A percentile compares a stretch with the other conserved stretches of the same genome.
These are phyloP conservation scores for Knufia fluminis DNA, from an alignment of 2,329 filamentous ascomycete species.

Conservation along the genomic window DNA sequence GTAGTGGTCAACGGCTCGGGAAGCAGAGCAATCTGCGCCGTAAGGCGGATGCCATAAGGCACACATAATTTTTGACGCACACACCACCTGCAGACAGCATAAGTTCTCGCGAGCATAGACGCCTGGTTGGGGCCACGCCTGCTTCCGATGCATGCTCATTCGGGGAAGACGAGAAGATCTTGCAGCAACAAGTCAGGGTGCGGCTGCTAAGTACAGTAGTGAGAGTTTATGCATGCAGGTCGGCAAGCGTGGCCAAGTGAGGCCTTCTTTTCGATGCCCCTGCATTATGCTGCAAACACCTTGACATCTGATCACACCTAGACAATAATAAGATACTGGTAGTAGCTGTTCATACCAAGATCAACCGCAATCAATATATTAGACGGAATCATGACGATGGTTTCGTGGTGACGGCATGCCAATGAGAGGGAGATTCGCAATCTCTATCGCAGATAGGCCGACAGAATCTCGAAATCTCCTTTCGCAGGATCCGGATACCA, in stretches of 20 bases:
- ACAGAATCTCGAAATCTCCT: neutral
- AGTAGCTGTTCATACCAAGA: too few relatives aligned
- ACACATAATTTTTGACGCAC: too few relatives aligned
- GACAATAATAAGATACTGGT: too few relatives aligned
- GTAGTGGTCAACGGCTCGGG: neutral
- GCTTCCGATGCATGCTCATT: neutral
- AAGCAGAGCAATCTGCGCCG: neutral
- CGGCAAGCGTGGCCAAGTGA: neutral
- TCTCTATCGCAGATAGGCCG: conserved; percentile 4
- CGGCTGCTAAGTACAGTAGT: too few relatives aligned
- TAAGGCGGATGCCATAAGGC: too few relatives aligned
- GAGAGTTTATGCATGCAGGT: neutral
- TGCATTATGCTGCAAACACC: neutral
- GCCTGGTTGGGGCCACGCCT: neutral
- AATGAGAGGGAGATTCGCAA: conserved; percentile 8
- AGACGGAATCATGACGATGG: too few relatives aligned
- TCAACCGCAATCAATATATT: too few relatives aligned
- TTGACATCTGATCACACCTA: neutral
- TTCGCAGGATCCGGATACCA: neutral
- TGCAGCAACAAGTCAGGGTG: neutral
- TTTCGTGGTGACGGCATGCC: too few relatives aligned
- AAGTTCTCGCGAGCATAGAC: neutral
- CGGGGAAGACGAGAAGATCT: neutral
- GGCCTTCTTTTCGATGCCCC: neutral
- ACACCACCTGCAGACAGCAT: too few relatives aligned